Evolutionary conservation across 75 land plant species (phyloP).

Genomic region (Adiantum capillusveneris): DNA sequence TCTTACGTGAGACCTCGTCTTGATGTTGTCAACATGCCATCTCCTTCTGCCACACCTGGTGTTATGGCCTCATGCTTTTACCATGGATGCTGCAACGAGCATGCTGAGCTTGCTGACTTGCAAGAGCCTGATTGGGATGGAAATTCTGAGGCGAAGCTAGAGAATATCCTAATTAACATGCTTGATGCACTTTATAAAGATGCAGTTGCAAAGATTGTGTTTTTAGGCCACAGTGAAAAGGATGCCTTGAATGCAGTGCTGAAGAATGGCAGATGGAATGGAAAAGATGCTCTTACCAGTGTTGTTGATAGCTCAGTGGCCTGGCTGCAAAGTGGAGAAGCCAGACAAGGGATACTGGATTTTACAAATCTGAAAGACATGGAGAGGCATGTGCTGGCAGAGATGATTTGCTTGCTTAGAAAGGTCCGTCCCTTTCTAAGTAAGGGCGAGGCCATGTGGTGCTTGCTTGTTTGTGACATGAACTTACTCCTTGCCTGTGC

Average conservation of each 20-base stretch:
- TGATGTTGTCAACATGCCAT: background rate
- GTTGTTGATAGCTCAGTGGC: slow-evolving; percentile 63
- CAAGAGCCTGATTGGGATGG: slow-evolving; percentile 72
- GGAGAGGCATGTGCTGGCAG: slow-evolving; percentile 44
- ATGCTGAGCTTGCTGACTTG: slow-evolving; percentile 26
- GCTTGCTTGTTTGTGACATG: slow-evolving; percentile 66
- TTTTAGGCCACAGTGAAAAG: slow-evolving; percentile 62
- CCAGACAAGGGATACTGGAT: slow-evolving; percentile 26
- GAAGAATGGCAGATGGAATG: slow-evolving; percentile 58
- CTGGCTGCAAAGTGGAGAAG: slow-evolving; percentile 37
- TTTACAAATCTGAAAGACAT: slow-evolving; percentile 53
- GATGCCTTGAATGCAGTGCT: slow-evolving; percentile 59
- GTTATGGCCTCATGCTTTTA: background rate
- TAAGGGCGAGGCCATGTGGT: slow-evolving; percentile 81
- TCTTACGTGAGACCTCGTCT: background rate
- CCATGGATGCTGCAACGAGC: slow-evolving; percentile 21
- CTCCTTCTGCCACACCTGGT: slow-evolving; percentile 3
- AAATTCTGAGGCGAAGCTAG: slow-evolving; percentile 53
- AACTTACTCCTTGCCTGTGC: slow-evolving; percentile 61
- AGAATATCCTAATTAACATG: slow-evolving; percentile 55
- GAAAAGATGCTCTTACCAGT: slow-evolving; percentile 63
- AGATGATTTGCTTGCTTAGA: slow-evolving; percentile 55
- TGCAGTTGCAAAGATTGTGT: slow-evolving; percentile 58
- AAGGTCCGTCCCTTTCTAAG: slow-evolving; percentile 55
- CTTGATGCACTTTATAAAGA: slow-evolving; percentile 51